Conservation (phyloP, 2,329 filamentous ascomycete species). For the Ceratocystis cubensis region DNA sequence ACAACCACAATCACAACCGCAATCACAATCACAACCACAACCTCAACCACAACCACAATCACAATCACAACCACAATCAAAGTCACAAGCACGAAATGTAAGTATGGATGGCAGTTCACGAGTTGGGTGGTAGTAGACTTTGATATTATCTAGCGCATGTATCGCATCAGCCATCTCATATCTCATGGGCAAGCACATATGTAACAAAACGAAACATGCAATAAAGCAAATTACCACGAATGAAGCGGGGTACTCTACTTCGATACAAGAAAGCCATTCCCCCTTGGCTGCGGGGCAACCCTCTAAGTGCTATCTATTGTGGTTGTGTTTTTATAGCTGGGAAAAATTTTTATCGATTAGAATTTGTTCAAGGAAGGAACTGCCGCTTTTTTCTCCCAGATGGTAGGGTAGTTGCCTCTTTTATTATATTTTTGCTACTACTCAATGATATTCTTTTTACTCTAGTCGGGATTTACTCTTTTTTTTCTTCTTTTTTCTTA, state of each 20-base stretch:
- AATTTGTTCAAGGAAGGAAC: neutral
- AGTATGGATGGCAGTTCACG: neutral
- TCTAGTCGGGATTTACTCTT: neutral
- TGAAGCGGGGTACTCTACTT: neutral
- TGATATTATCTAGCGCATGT: conserved; percentile 3
- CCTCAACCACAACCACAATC: too few relatives aligned
- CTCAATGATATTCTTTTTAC: conserved; percentile 5
- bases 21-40: too few relatives aligned
- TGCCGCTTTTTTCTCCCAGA: neutral
- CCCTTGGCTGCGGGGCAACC: conserved; percentile 6
- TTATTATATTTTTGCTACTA: neutral
- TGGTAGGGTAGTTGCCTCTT: conserved; percentile 1
- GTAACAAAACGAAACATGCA: conserved; percentile 4
- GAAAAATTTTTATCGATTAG: conserved; percentile 11
- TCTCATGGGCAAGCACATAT: neutral
- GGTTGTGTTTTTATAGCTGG: neutral
- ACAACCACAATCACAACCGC: too few relatives aligned
- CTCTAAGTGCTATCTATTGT: neutral
- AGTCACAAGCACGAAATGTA: neutral
- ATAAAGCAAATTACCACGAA: neutral
- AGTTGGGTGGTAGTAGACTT: conserved; percentile 6
- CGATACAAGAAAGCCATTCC: neutral
- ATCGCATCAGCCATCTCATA: neutral
- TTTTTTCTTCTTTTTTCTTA: conserved; percentile 1
- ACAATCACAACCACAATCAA: neutral